A percentile compares a stretch with the other conserved stretches of the same genome.
phyloP scores from a whole-genome alignment of 768 basidiomycete species.

The Hygrocybe coccinea region DNA sequence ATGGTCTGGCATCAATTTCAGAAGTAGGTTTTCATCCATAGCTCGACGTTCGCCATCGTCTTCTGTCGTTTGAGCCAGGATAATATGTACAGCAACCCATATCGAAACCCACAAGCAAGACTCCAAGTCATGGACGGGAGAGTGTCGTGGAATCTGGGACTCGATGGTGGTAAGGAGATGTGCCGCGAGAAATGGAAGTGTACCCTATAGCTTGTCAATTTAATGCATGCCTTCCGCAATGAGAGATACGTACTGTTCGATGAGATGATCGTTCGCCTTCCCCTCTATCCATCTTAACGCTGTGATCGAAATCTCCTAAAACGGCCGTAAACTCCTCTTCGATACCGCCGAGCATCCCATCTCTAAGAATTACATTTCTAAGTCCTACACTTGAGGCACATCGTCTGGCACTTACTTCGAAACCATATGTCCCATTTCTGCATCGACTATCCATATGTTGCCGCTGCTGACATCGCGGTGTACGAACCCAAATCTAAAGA shows the following conservation, averaged over 20 bases:
- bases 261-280: not conserved
- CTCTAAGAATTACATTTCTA: constrained; percentile 1
- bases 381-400: not conserved
- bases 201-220: no score
- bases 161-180: no score
- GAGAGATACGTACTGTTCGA: not conserved
- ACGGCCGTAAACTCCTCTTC: not conserved
- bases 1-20: no score
- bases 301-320: not conserved
- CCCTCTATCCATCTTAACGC: not conserved
- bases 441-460: not conserved
- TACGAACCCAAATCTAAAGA: not conserved
- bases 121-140: no score
- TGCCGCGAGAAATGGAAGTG: no score
- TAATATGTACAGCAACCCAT: no score
- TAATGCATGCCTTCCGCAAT: not conserved
- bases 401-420: not conserved
- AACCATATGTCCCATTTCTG: not conserved
- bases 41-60: no score
- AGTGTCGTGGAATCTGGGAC: no score
- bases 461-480: not conserved
- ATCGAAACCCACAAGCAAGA: no score
- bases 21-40: no score
- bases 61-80: no score
- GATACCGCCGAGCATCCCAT: not conserved